These are phyloP conservation scores for Prunus mongolica DNA, from an alignment of 306 rosid genomes.

Conservation along the genomic window DNA sequence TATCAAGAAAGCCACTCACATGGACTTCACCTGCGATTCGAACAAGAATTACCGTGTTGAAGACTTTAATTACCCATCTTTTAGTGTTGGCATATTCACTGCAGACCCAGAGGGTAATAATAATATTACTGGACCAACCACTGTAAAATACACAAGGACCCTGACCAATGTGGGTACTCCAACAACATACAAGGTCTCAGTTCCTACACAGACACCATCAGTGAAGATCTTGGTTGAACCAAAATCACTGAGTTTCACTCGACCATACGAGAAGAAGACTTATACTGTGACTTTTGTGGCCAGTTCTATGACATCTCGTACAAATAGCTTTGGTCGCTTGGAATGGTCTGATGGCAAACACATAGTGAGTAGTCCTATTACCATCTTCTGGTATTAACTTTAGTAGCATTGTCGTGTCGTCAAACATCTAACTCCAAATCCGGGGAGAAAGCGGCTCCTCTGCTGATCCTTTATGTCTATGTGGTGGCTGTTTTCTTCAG, in stretches of 20 bases:
- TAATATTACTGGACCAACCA: too few species aligned
- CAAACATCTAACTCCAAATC: neutral
- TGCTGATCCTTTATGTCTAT: neutral
- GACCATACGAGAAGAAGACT: slow-evolving; percentile 42
- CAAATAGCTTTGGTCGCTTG: slow-evolving; percentile 49
- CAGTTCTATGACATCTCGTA: slow-evolving; percentile 40
- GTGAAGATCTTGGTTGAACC: slow-evolving; percentile 67
- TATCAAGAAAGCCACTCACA: slow-evolving; percentile 44
- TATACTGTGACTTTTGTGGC: slow-evolving; percentile 52
- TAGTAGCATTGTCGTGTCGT: neutral
- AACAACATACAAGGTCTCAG: slow-evolving; percentile 41
- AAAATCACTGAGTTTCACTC: slow-evolving; percentile 39
- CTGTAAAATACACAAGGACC: slow-evolving; percentile 38
- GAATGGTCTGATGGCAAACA: slow-evolving; percentile 76
- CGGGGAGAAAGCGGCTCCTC: neutral
- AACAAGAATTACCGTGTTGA: slow-evolving; percentile 42
- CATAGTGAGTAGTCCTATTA: slow-evolving; percentile 57
- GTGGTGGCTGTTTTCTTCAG: too few species aligned
- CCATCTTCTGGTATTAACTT: slow-evolving; percentile 44
- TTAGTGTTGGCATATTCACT: too few species aligned
- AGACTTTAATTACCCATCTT: slow-evolving; percentile 74
- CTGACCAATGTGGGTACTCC: slow-evolving; percentile 59
- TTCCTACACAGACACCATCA: slow-evolving; percentile 25
- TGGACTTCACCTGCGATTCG: slow-evolving; percentile 37
- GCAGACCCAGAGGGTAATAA: too few species aligned